These are phyloP conservation scores for Exophiala mesophila DNA, from an alignment of 2,329 filamentous ascomycete genomes.

Conservation along the genomic window DNA sequence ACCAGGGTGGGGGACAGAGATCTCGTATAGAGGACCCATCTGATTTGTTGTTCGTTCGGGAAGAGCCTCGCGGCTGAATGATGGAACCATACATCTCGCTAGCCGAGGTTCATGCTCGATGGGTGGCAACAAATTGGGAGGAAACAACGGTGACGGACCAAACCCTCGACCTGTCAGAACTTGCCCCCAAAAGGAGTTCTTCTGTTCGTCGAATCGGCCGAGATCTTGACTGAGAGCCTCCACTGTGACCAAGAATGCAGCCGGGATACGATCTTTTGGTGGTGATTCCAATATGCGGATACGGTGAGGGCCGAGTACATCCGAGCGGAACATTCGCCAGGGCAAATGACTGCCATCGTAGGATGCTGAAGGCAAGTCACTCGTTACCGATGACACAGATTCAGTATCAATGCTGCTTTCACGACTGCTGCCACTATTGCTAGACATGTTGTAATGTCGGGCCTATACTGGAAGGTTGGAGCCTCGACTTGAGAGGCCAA, in stretches of 20 bases:
- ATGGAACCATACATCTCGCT: slow-evolving; percentile 21
- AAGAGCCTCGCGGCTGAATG: slow-evolving; percentile 19
- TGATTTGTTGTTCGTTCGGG: slow-evolving; percentile 12
- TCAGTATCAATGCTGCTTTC: slow-evolving; percentile 1
- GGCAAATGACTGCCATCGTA: slow-evolving; percentile 19
- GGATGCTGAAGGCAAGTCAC: slow-evolving; percentile 9
- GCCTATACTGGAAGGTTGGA: too few relatives aligned
- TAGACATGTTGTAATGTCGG: neutral
- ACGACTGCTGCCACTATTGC: neutral
- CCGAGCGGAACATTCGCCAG: slow-evolving; percentile 16
- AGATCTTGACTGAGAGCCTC: slow-evolving; percentile 9
- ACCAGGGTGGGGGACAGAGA: slow-evolving; percentile 16
- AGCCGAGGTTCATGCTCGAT: slow-evolving; percentile 13
- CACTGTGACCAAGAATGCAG: slow-evolving; percentile 12
- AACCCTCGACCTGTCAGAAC: slow-evolving; percentile 18
- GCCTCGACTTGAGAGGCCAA: too few relatives aligned
- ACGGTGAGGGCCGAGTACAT: slow-evolving; percentile 17
- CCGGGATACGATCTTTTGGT: slow-evolving; percentile 16
- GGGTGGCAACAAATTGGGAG: slow-evolving; percentile 20
- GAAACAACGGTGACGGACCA: slow-evolving; percentile 20
- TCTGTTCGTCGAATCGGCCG: slow-evolving; percentile 15
- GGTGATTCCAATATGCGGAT: slow-evolving; percentile 14
- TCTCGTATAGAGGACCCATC: slow-evolving; percentile 16
- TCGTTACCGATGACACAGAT: slow-evolving; percentile 7
- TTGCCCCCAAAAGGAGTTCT: slow-evolving; percentile 14